Evolutionary conservation across 108 stramenopile species (phyloP), one percentile per base, ranked within the genome.

Genomic region (Nannochloropsis gaditana): DNA sequence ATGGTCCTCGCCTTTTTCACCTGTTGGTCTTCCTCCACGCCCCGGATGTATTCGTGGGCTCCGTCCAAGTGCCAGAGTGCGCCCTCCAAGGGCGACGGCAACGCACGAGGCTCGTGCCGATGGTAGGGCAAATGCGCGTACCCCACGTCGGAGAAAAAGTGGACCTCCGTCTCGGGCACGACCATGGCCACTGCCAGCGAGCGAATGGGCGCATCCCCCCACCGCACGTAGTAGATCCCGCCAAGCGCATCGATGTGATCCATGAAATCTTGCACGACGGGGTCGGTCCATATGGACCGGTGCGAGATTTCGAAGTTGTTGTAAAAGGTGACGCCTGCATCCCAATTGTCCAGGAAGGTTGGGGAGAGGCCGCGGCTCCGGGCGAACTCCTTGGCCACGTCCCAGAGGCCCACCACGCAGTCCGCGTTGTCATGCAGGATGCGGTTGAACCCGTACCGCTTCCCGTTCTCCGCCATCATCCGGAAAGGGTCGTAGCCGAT

Each of bases 121-220:
- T 73, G 59, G n/a, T 73, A 86, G 11, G 86, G 86, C 42, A 31
- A 42, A 45, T 86, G 86, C 42, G 31, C 42, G 31, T 86, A 86
- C 8, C 43, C 81, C 42, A 86, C 44, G 41, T 86, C 86, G 21
- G 41, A 50, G 44, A 86, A 86, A 21, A 11, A 81, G 8, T 86
- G 86, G 42, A 83, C 44, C 45, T 83, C 86, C 4, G n/a, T 21
- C 21, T 21, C n/a, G 3, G 31, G 83, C 45, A 86, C 42, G 19
- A 83, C 21, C 44, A 86, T 10, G 42, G 42, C 42, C 5, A 86
- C 42, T 21, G 41, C 83, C 21, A 86, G 44, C 42, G 86, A 82
- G 5, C 82, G 86, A 6, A 86, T 21, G 19, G 86, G 86, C 42
- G 86, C 86, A 80, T 86, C 86, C 43, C 86, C 86, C 86, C 86